Evolutionary conservation across 768 basidiomycete genomes (phyloP).

Genomic region (Glaciozyma antarctica): DNA sequence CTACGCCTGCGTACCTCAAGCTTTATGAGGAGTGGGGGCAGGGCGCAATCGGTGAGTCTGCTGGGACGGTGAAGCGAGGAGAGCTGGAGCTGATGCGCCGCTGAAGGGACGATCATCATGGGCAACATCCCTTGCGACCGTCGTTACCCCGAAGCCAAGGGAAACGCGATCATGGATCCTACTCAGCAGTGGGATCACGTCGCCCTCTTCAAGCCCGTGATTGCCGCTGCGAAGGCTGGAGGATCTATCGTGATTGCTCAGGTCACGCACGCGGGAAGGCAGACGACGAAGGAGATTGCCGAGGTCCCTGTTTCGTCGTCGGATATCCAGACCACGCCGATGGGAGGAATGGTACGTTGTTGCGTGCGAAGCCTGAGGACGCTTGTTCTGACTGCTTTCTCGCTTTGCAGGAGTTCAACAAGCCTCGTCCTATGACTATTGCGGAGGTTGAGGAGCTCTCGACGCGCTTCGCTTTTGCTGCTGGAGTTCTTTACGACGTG

Average conservation of each 20-base stretch:
- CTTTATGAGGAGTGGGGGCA: slow-evolving; percentile 38
- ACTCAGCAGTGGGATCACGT: neutral
- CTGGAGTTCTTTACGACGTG: slow-evolving; percentile 29
- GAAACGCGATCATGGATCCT: slow-evolving; percentile 36
- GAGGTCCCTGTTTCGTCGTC: slow-evolving; percentile 16
- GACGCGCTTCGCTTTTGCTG: slow-evolving; percentile 34
- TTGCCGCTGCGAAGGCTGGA: slow-evolving; percentile 35
- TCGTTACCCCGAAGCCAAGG: slow-evolving; percentile 33
- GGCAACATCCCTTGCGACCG: neutral
- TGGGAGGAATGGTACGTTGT: slow-evolving; percentile 26
- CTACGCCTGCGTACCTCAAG: slow-evolving; percentile 35
- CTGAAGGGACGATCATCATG: neutral
- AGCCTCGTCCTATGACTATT: slow-evolving; percentile 37
- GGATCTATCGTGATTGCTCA: slow-evolving; percentile 36
- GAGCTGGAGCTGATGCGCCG: neutral
- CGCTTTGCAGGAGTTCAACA: slow-evolving; percentile 18
- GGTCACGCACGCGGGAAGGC: slow-evolving; percentile 37
- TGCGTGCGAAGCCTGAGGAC: neutral
- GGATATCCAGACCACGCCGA: slow-evolving; percentile 32
- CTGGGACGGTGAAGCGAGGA: neutral
- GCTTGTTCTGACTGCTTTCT: neutral
- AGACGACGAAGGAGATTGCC: slow-evolving; percentile 10
- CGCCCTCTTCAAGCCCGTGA: slow-evolving; percentile 31
- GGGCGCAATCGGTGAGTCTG: slow-evolving; percentile 35
- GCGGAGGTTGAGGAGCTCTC: slow-evolving; percentile 44